Percentiles rank a stretch among this genome's conserved stretches.
These are phyloP conservation scores for Phycomyces nitens DNA, from an alignment of 192 early-diverging fungal species.

Conservation along the genomic window DNA sequence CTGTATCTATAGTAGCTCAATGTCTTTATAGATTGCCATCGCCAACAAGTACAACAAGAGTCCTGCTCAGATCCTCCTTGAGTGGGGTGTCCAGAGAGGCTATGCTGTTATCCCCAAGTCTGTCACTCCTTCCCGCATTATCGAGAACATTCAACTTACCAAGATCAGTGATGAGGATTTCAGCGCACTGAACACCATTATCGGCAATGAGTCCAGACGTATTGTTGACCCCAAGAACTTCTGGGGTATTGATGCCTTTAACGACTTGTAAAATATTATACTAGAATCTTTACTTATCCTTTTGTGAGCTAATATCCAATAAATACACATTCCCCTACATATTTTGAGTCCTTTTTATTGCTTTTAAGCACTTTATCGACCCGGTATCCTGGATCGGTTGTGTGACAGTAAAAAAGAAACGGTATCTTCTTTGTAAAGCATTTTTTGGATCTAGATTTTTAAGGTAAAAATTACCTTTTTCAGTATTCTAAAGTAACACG, in stretches of 20 bases:
- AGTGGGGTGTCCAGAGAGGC: slow-evolving; percentile 74
- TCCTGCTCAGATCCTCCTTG: slow-evolving; percentile 71
- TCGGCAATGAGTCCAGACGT: neutral
- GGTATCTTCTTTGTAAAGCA: too few relatives aligned
- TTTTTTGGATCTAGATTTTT: too few relatives aligned
- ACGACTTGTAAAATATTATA: neutral
- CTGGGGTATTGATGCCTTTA: slow-evolving; percentile 15
- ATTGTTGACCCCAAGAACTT: slow-evolving; percentile 9
- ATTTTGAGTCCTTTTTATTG: too few relatives aligned
- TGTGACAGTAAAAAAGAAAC: too few relatives aligned
- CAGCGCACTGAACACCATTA: neutral
- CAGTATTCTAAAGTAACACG: too few relatives aligned
- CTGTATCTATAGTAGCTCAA: neutral
- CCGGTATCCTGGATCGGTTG: too few relatives aligned
- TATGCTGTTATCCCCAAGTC: slow-evolving; percentile 81
- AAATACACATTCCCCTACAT: too few relatives aligned
- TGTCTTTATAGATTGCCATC: slow-evolving; percentile 36
- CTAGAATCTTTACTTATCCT: too few relatives aligned
- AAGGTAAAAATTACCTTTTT: too few relatives aligned
- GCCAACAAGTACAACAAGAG: slow-evolving; percentile 63
- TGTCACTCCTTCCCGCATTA: slow-evolving; percentile 43
- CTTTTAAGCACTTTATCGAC: too few relatives aligned
- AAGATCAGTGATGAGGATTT: slow-evolving; percentile 11
- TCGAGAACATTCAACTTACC: slow-evolving; percentile 16
- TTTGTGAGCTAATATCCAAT: too few relatives aligned